Percentiles rank a stretch among this genome's conserved stretches.
Conservation (phyloP, 2,329 filamentous ascomycete species). For the Leptosphaerulina australis region DNA sequence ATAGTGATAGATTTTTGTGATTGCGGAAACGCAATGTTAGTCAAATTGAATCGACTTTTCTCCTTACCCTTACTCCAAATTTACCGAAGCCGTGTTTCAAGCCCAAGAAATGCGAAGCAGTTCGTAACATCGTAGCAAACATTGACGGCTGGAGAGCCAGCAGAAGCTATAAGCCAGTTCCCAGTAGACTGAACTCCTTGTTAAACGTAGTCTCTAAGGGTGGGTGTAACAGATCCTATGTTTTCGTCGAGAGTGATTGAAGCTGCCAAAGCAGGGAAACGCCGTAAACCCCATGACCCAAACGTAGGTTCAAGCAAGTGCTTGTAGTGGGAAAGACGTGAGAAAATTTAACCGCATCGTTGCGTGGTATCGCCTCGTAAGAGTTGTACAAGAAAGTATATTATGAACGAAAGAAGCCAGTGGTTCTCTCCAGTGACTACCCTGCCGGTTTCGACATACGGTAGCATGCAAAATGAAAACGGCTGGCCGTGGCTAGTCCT, state of each 20-base stretch:
- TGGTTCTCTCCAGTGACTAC: not conserved
- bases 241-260: not conserved
- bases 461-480: not conserved
- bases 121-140: not conserved
- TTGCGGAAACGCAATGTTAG: not conserved
- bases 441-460: not conserved
- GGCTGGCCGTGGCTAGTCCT: not conserved
- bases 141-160: not conserved
- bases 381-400: constrained; percentile 8
- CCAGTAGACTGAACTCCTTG: not conserved
- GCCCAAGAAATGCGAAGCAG: not conserved
- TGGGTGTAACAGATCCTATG: not conserved
- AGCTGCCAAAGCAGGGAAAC: not conserved
- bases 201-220: not conserved
- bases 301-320: not conserved
- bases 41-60: constrained; percentile 7
- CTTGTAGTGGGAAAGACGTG: not conserved
- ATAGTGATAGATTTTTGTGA: constrained; percentile 1
- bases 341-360: not conserved
- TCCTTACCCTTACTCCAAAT: not conserved
- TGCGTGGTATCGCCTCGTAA: not conserved
- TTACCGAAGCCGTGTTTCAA: not conserved
- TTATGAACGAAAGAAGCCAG: not conserved
- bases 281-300: not conserved
- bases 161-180: not conserved